Evolutionary conservation across 345 rosid genomes (phyloP), one percentile per base, ranked within the genome.

Genomic region (Populus ilicifolia): DNA sequence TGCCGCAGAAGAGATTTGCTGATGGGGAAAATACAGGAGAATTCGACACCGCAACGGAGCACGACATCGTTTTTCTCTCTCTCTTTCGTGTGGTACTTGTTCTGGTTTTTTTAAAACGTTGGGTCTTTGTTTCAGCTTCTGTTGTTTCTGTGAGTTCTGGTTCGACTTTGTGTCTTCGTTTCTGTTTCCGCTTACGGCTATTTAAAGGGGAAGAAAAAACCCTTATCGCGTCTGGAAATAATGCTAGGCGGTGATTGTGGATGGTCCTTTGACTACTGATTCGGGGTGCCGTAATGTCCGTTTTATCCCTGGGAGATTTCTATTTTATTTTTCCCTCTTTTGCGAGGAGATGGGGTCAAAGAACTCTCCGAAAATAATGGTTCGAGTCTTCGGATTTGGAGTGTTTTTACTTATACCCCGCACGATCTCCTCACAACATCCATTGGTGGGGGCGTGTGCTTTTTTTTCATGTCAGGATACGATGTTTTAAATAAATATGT

Each of bases 11-110:
- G 67, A 87, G 86, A 63, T 93, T 89, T 2, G 93, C 77, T 0
- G 97, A 86, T 2, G 98, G 93, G 1, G 97, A 94, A 81, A 93
- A 94, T 20, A 89, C 95, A 41, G 97, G 97, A 5, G 99, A 93
- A 41, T 80, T 93, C 2, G 92, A 81, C 5, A 90, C 88, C 4
- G 96, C 96, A 33, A 95, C 83, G 0, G 96, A 88, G 71, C 93
- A 91, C 69, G 94, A 86, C 98, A 93, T 93, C 12, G 71, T 63
- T 68, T 50, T 64, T 5, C 4, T 63, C 61, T 43, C 59, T 7
- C 4, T n/a, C 33, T 72, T 6, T 68, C 35, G 11, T 30, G 38
- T 9, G 33, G 38, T 54, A n/a, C 33, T 33, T 67, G 41, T 21
- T 25, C 75, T 23, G 72, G 13, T 3, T 21, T 8, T 27, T 56